Conservation (phyloP, 495 filamentous ascomycete species). For the Podospora tetraspora region DNA sequence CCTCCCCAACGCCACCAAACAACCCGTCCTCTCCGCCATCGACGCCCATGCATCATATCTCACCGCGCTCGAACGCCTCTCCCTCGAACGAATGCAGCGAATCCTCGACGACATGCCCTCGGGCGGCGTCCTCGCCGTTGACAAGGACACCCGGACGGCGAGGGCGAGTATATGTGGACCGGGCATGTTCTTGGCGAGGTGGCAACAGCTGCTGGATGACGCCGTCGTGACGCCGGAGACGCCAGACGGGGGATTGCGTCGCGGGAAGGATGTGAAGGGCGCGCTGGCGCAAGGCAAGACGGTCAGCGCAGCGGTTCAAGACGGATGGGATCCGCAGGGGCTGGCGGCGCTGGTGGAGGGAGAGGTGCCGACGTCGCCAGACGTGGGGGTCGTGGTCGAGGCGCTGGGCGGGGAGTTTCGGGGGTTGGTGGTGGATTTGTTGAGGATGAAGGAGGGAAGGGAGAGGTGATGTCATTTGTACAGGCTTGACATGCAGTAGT, state of each 20-base stretch:
- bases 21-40: slow-evolving; percentile 35
- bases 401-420: slow-evolving; percentile 34
- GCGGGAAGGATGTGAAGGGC: slow-evolving; percentile 47
- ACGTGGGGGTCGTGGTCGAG: slow-evolving; percentile 36
- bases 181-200: slow-evolving; percentile 57
- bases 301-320: slow-evolving; percentile 37
- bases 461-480: background rate
- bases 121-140: background rate
- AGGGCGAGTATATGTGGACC: slow-evolving; percentile 45
- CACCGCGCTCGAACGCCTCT: slow-evolving; percentile 40
- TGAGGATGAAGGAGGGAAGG: slow-evolving; percentile 1
- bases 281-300: slow-evolving; percentile 45
- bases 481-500: background rate
- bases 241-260: slow-evolving; percentile 40
- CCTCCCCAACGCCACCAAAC: slow-evolving; percentile 37
- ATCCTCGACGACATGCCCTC: slow-evolving; percentile 33
- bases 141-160: background rate
- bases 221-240: slow-evolving; percentile 53
- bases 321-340: slow-evolving; percentile 22
- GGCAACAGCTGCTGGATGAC: slow-evolving; percentile 57
- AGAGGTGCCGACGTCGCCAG: slow-evolving; percentile 27
- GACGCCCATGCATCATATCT: slow-evolving; percentile 54
- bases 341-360: slow-evolving; percentile 16
- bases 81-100: slow-evolving; percentile 42
- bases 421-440: slow-evolving; percentile 24